Base-by-base conservation (phyloP, 805 yeast genomes). In the Hanseniaspora hatyaiensis region DNA sequence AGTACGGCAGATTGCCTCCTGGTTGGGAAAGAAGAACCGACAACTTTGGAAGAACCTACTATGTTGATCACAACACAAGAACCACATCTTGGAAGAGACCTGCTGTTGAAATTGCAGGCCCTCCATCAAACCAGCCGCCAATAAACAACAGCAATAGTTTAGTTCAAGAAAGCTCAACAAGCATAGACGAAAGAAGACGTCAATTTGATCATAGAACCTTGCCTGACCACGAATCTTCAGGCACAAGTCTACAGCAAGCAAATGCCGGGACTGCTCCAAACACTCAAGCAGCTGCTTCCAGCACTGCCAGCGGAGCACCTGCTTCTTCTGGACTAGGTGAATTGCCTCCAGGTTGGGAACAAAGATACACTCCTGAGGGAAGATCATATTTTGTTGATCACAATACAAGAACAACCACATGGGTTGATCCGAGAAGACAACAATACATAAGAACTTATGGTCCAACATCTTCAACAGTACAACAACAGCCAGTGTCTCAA, bases 81-180 rank as follows among this genome's bases (percentile, higher is more conserved):
- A 84, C 96, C 8, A 92, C 99, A 8, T 89, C 98, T n/a, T 92
- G 99, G 99, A 87, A 83, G 58, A 76, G 99, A 57, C 99, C 99
- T 26, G 79, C 92, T 3, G 62, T 79, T 54, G 89, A 82, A 47
- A 85, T 83, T 59, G 70, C 78, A 34, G 96, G n/a, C n/a, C n/a
- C 28, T 8, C 24, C 86, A 60, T 68, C 34, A 16, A 75, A 15
- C 95, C 42, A 28, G 28, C 34, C 18, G 9, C 46, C 3, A 41
- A 33, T 51, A 80, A n/a, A n/a, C n/a, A n/a, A n/a, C n/a, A n/a
- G n/a, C n/a, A n/a, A n/a, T n/a, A n/a, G n/a, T n/a, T n/a, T n/a
- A n/a, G n/a, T n/a, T n/a, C n/a, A n/a, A n/a, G n/a, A 75, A 60
- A 66, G 82, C 58, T 80, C 73, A 58, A 74, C 73, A 53, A 74